phyloP scores from a whole-genome alignment of 768 basidiomycete genomes.

The Leccinellum luteum region DNA sequence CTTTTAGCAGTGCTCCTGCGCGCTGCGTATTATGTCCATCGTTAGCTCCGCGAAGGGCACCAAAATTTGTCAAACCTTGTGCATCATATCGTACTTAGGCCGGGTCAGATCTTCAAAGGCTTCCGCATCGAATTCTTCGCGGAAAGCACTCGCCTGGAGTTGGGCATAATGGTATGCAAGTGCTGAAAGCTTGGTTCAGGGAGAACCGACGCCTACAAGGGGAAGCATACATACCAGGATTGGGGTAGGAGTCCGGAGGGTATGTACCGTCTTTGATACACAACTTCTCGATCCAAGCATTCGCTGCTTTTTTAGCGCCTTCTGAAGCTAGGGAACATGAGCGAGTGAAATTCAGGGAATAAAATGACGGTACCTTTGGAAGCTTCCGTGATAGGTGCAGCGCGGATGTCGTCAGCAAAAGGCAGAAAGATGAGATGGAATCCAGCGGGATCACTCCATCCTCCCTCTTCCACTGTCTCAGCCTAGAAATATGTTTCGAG shows the following conservation, averaged over 20 bases:
- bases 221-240: conserved; percentile 68
- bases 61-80: conserved; percentile 51
- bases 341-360: not conserved
- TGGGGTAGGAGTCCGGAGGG: conserved; percentile 85
- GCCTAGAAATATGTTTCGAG: conserved; percentile 40
- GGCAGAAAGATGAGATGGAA: conserved; percentile 93
- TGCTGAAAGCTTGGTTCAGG: conserved; percentile 25
- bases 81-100: conserved; percentile 75
- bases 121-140: conserved; percentile 79
- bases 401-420: conserved; percentile 91
- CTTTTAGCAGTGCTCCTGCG: conserved; percentile 63
- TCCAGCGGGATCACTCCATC: conserved; percentile 82
- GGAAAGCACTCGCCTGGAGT: conserved; percentile 89
- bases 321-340: conserved; percentile 55
- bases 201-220: not conserved
- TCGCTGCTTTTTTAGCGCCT: conserved; percentile 62
- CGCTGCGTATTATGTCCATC: conserved; percentile 38
- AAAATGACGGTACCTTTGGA: conserved; percentile 50
- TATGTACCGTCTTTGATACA: conserved; percentile 77
- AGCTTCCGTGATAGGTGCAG: conserved; percentile 65
- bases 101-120: conserved; percentile 79
- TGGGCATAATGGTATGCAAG: conserved; percentile 88
- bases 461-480: conserved; percentile 66
- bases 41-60: not conserved
- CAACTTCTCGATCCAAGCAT: conserved; percentile 74